phyloP scores from a whole-genome alignment of 345 rosid species.

The Noccaea caerulescens region DNA sequence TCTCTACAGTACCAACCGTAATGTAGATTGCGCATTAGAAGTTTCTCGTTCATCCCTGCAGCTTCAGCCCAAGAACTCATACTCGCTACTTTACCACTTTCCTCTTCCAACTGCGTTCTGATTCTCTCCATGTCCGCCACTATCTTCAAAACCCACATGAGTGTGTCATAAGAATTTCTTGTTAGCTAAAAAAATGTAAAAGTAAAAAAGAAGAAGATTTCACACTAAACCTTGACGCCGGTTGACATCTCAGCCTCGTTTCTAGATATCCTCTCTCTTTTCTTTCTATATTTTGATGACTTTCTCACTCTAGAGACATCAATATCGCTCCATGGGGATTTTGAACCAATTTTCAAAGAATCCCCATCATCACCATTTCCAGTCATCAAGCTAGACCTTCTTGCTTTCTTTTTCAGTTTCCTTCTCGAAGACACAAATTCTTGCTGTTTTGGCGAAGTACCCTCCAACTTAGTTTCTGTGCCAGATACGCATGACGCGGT shows the following conservation, averaged over 20 bases:
- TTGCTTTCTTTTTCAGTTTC: constrained; percentile 51
- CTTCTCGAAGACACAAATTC: constrained; percentile 48
- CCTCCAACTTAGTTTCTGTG: constrained; percentile 35
- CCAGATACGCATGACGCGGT: constrained; percentile 47
- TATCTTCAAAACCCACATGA: constrained; percentile 49
- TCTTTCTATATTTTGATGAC: constrained; percentile 49
- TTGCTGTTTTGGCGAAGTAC: constrained; percentile 36
- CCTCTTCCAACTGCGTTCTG: constrained; percentile 60
- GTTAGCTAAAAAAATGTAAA: constrained; percentile 16
- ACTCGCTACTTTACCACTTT: constrained; percentile 60
- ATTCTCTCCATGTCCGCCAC: constrained; percentile 69
- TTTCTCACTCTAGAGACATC: constrained; percentile 43
- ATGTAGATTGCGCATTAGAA: constrained; percentile 57
- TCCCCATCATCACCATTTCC: constrained; percentile 30
- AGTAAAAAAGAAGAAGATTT: constrained; percentile 32
- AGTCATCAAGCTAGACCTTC: constrained; percentile 44
- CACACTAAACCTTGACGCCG: constrained; percentile 70
- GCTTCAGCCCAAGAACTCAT: constrained; percentile 86
- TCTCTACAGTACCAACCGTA: constrained; percentile 86
- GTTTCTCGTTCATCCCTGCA: constrained; percentile 66
- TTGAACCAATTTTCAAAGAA: constrained; percentile 29
- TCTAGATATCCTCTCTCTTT: constrained; percentile 59
- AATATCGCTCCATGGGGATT: constrained; percentile 32
- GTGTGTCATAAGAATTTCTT: constrained; percentile 36
- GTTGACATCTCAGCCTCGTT: constrained; percentile 75